Conservation (phyloP, 352 stramenopile species). For the Pythium utonaiense region DNA sequence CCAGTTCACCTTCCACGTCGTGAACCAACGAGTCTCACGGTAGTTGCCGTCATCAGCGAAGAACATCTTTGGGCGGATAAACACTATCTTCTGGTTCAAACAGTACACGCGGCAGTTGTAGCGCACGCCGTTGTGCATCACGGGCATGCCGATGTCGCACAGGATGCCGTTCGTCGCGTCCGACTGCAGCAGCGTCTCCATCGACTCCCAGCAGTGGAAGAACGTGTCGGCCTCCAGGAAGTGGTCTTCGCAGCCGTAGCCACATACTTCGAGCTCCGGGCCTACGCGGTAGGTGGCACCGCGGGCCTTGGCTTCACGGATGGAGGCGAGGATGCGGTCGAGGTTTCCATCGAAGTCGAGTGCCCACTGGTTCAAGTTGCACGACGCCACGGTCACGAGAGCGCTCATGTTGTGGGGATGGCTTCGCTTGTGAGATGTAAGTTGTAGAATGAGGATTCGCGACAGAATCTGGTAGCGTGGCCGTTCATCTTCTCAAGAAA, state of each 20-base stretch:
- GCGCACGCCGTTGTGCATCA: slow-evolving; percentile 93
- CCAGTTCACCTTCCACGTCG: slow-evolving; percentile 66
- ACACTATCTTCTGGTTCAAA: slow-evolving; percentile 91
- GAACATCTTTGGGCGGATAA: slow-evolving; percentile 94
- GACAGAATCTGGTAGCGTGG: neutral
- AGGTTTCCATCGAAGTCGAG: slow-evolving; percentile 99
- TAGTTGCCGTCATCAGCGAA: slow-evolving; percentile 98
- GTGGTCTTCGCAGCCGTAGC: slow-evolving; percentile 99
- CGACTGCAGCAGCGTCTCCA: slow-evolving; percentile 81
- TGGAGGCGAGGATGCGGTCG: slow-evolving; percentile 89
- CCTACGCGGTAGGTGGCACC: slow-evolving; percentile 92
- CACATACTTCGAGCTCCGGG: slow-evolving; percentile 97
- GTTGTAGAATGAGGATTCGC: slow-evolving; percentile 11
- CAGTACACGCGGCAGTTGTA: slow-evolving; percentile 99
- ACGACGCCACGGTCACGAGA: slow-evolving; percentile 95
- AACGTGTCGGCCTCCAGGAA: slow-evolving; percentile 99
- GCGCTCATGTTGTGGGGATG: slow-evolving; percentile 48
- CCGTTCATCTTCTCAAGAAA: neutral
- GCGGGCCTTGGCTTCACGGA: slow-evolving; percentile 80
- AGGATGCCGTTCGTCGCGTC: slow-evolving; percentile 93
- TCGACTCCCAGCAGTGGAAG: slow-evolving; percentile 95
- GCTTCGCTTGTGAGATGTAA: neutral
- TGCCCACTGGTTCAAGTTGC: slow-evolving; percentile 99
- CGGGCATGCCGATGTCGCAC: slow-evolving; percentile 98
- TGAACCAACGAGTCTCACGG: slow-evolving; percentile 94